phyloP scores from a whole-genome alignment of 2,329 filamentous ascomycete species.

The Alternaria gaisen region DNA sequence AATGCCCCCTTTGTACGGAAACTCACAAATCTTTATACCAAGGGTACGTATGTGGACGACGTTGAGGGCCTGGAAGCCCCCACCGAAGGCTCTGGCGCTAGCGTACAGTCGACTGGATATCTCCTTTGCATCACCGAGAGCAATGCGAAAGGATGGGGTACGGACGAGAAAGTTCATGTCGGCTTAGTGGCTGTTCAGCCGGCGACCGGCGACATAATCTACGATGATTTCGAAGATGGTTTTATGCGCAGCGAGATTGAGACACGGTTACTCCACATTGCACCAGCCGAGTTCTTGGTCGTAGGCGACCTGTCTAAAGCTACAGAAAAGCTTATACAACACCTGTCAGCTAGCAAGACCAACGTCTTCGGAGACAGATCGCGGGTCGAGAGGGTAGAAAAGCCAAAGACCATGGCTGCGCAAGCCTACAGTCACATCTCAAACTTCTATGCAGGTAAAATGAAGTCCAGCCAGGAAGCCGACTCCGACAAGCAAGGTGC shows the following conservation, averaged over 20 bases:
- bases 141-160: constrained; percentile 79
- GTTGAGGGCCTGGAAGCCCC: constrained; percentile 74
- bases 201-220: constrained; percentile 93
- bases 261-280: constrained; percentile 92
- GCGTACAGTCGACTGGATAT: constrained; percentile 76
- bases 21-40: constrained; percentile 96
- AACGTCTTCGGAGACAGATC: constrained; percentile 93
- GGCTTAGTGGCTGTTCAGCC: constrained; percentile 95
- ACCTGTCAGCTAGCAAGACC: constrained; percentile 85
- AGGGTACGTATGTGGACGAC: constrained; percentile 97
- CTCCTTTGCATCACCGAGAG: constrained; percentile 90
- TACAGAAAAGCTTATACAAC: constrained; percentile 89
- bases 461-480: constrained; percentile 62
- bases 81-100: constrained; percentile 61
- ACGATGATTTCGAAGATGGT: constrained; percentile 94
- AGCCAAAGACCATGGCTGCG: constrained; percentile 80
- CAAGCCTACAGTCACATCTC: constrained; percentile 90
- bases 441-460: constrained; percentile 88
- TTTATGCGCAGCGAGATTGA: constrained; percentile 98
- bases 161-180: constrained; percentile 91
- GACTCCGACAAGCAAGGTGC: constrained; percentile 55
- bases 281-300: constrained; percentile 92
- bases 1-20: constrained; percentile 92
- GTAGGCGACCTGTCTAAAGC: constrained; percentile 90
- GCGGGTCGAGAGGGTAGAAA: constrained; percentile 80